Conservation (phyloP, 306 rosid genomes). For the Acacia crassicarpa region DNA sequence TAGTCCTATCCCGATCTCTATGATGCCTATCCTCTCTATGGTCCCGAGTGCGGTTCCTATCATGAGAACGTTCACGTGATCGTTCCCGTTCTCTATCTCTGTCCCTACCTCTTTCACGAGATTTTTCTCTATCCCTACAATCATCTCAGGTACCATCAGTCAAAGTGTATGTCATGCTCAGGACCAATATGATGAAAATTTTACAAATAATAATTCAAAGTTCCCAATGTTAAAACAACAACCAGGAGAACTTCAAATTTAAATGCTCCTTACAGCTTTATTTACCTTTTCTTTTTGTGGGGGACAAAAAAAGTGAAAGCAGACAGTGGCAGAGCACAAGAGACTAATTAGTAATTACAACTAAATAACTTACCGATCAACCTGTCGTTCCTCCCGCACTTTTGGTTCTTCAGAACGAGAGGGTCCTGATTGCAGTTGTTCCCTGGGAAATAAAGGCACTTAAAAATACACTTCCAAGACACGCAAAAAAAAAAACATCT, state of each 20-base stretch:
- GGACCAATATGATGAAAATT: not conserved
- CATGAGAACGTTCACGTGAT: slow-evolving; percentile 73
- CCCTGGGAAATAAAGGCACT: slow-evolving; percentile 56
- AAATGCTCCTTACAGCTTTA: not conserved
- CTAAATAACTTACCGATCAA: slow-evolving; percentile 56
- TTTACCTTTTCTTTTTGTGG: not conserved
- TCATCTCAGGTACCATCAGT: slow-evolving; percentile 30
- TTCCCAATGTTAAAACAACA: slow-evolving; percentile 4
- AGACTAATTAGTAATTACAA: slow-evolving; percentile 13
- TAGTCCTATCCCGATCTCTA: slow-evolving; percentile 80
- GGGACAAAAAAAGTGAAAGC: slow-evolving; percentile 1
- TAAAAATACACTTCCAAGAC: not conserved
- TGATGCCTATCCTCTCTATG: slow-evolving; percentile 86
- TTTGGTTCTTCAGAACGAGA: slow-evolving; percentile 95
- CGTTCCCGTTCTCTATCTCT: slow-evolving; percentile 69
- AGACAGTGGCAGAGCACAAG: not conserved
- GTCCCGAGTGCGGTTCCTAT: slow-evolving; percentile 81
- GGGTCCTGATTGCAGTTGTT: slow-evolving; percentile 75
- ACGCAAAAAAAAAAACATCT: not conserved
- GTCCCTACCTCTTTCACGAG: slow-evolving; percentile 81
- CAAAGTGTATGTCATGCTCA: not conserved
- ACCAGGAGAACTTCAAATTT: not conserved
- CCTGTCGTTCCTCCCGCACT: slow-evolving; percentile 78
- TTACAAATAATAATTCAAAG: not conserved
- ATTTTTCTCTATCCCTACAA: slow-evolving; percentile 86